Evolutionary conservation across 1,284 basidiomycete genomes (phyloP), one percentile per base, ranked within the genome.

Genomic region (Agaricales sp.): DNA sequence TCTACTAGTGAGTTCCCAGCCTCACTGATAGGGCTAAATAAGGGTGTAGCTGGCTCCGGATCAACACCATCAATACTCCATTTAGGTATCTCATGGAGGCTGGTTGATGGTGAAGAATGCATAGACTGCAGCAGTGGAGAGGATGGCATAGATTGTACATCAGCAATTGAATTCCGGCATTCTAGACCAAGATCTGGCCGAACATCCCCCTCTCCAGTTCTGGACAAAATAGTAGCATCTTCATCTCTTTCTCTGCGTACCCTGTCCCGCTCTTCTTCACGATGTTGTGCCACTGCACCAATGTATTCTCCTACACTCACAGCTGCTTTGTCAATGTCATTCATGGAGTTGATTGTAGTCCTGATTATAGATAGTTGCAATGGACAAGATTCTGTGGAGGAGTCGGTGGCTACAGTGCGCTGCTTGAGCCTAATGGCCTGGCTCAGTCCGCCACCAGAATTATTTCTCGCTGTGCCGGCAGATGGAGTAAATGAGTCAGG

Each of bases 181-280:
- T 35, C 30, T 11, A 8, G 8, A 35, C n/a, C 23, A 2, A 38
- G 49, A 23, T 46, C 35, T 14, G 41, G 39, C 18, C 51, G 35
- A 25, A 50, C 46, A n/a, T 60, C 54, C 8, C 56, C 56, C 4
- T 53, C 52, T 2, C 61, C 16, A 60, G 60, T 8, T 67, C 64
- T 26, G 70, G 68, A 14, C 61, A 53, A 38, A 69, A 61, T 47
- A 63, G 62, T 2, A 71, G 75, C 3, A 68, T 68, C 43, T 14
- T 58, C 61, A 60, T 78, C 78, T n/a, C 81, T 68, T 59, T 84
- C 83, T 44, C 73, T 67, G 53, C 77, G 75, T 47, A 87, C 68
- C 13, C 84, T 69, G 55, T 88, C 86, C 2, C 85, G 69, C 59
- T 87, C 86, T 47, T 69, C 70, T 52, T 88, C 85, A 4, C 86